These are phyloP conservation scores for Cytospora leucostoma DNA, from an alignment of 2,329 filamentous ascomycete species.

Conservation along the genomic window DNA sequence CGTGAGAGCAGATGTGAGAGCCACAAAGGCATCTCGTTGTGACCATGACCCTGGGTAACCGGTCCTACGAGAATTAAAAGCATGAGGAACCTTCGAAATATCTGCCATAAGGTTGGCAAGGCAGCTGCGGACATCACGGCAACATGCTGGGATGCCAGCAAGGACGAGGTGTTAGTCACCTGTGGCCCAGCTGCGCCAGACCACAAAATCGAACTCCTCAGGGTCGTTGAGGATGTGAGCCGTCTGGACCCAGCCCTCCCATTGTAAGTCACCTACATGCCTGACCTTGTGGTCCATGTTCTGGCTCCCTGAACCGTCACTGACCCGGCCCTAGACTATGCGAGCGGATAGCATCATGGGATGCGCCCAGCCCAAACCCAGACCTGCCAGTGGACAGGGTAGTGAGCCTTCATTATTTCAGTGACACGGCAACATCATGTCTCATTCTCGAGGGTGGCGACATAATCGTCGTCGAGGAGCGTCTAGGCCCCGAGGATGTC, in stretches of 20 bases:
- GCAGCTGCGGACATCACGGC: slow-evolving; percentile 67
- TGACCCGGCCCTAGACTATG: slow-evolving; percentile 34
- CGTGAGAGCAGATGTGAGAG: slow-evolving; percentile 23
- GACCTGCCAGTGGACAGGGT: slow-evolving; percentile 75
- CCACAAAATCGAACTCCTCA: slow-evolving; percentile 71
- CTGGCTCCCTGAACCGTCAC: background rate
- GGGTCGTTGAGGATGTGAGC: slow-evolving; percentile 48
- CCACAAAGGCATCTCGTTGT: slow-evolving; percentile 13
- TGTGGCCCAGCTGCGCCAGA: slow-evolving; percentile 76
- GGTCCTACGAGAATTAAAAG: background rate
- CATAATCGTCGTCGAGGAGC: slow-evolving; percentile 80
- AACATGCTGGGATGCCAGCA: slow-evolving; percentile 81
- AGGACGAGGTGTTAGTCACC: slow-evolving; percentile 77
- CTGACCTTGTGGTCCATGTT: background rate
- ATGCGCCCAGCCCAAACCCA: slow-evolving; percentile 78
- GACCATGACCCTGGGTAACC: background rate
- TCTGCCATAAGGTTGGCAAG: slow-evolving; percentile 67
- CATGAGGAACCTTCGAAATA: slow-evolving; percentile 91
- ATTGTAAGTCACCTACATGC: slow-evolving; percentile 40
- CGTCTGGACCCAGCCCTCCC: slow-evolving; percentile 22
- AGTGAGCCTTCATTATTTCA: slow-evolving; percentile 80
- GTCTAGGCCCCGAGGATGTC: slow-evolving; percentile 58
- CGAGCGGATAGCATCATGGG: slow-evolving; percentile 75
- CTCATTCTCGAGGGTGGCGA: slow-evolving; percentile 88
- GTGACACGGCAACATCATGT: slow-evolving; percentile 75